A percentile compares a stretch with the other conserved stretches of the same genome.
phyloP scores from a whole-genome alignment of 768 basidiomycete species.

The Pulveroboletus sp. region DNA sequence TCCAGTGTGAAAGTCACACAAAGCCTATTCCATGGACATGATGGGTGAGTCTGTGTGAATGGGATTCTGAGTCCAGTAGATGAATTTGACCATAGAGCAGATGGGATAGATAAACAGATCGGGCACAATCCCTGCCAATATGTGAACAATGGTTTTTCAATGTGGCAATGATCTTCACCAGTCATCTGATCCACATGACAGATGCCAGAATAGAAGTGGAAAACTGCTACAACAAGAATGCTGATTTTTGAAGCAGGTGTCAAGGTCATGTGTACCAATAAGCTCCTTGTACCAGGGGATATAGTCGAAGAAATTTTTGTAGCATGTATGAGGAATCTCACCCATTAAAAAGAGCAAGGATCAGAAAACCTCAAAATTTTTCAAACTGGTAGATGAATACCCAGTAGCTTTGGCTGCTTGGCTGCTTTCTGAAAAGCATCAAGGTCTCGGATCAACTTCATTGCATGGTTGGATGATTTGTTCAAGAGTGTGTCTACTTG shows the following conservation, averaged over 20 bases:
- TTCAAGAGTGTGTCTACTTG: not conserved
- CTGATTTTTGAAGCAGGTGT: not conserved
- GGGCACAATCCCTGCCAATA: not conserved
- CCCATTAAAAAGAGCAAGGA: not conserved
- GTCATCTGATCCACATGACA: too few species aligned
- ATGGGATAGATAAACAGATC: not conserved
- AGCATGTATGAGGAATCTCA: slow-evolving; percentile 5
- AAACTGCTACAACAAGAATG: too few species aligned
- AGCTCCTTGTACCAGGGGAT: slow-evolving; percentile 7
- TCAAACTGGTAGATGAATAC: slow-evolving; percentile 1
- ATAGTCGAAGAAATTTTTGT: slow-evolving; percentile 11
- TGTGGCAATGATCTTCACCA: not conserved
- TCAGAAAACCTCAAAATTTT: not conserved
- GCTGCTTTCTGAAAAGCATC: slow-evolving; percentile 15
- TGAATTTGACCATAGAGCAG: not conserved
- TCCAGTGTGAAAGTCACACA: not conserved
- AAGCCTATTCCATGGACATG: too few species aligned
- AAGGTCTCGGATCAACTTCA: slow-evolving; percentile 23
- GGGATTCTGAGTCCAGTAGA: not conserved
- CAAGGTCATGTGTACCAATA: not conserved
- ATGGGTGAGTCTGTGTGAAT: too few species aligned
- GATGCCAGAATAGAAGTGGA: too few species aligned
- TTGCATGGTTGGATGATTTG: not conserved
- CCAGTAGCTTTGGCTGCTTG: not conserved
- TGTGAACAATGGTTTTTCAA: not conserved